Evolutionary conservation across 306 rosid species (phyloP).

Genomic region (Oxytropis ochrocephala): DNA sequence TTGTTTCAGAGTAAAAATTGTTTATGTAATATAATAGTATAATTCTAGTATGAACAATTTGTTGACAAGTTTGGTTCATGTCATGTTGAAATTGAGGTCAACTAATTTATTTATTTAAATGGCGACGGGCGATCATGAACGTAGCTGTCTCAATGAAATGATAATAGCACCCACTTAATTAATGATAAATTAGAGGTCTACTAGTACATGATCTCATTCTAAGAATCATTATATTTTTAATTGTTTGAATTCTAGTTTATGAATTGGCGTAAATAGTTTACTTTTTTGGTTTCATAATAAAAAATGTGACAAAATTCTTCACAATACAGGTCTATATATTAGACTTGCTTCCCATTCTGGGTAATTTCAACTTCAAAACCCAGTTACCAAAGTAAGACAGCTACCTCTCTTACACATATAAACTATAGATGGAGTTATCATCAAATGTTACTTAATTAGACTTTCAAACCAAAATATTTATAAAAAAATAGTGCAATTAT

Average conservation of each 20-base stretch:
- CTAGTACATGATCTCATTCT: no score
- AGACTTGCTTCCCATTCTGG: not conserved
- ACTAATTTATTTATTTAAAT: not conserved
- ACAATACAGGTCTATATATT: not conserved
- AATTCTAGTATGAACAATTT: not conserved
- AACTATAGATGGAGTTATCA: not conserved
- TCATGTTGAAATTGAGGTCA: conserved; percentile 27
- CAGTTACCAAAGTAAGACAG: conserved; percentile 2
- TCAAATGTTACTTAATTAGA: not conserved
- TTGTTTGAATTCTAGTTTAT: not conserved
- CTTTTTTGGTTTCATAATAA: not conserved
- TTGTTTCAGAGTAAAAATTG: not conserved
- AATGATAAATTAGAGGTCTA: not conserved
- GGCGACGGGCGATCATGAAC: not conserved
- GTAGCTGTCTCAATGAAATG: conserved; percentile 7
- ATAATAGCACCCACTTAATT: not conserved
- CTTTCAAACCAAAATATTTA: not conserved
- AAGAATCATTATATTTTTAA: not conserved
- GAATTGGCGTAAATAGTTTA: not conserved
- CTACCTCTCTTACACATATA: conserved; percentile 3
- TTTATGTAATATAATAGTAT: not conserved
- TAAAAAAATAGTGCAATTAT: no score
- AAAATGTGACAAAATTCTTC: not conserved
- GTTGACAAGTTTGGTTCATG: conserved; percentile 24
- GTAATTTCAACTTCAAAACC: not conserved